Conservation (phyloP, 306 rosid genomes). For the Cucurbita argyrosperma region DNA sequence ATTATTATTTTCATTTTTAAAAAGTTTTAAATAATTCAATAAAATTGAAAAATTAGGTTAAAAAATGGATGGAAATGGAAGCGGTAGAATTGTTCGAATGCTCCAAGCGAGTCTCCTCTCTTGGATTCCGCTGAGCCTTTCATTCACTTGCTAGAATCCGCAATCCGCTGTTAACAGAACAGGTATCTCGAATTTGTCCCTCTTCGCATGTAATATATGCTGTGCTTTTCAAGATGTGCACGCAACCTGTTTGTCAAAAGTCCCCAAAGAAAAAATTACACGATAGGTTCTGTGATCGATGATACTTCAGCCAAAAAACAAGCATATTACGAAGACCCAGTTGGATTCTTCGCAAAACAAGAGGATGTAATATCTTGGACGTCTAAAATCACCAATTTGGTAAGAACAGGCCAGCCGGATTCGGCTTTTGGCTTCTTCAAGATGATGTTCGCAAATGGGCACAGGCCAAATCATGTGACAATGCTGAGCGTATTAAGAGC, state of each 20-base stretch:
- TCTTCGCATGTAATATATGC: neutral
- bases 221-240: neutral
- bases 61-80: no score
- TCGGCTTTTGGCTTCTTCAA: slow-evolving; percentile 1
- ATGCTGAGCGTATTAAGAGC: slow-evolving; percentile 8
- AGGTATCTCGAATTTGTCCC: neutral
- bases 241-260: neutral
- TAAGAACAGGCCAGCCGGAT: slow-evolving; percentile 8
- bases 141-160: neutral
- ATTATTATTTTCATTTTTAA: no score
- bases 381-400: slow-evolving; percentile 5
- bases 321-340: slow-evolving; percentile 2
- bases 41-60: no score
- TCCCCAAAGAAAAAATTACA: neutral
- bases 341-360: neutral
- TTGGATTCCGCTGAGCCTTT: neutral
- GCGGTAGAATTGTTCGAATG: neutral
- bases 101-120: neutral
- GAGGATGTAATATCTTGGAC: slow-evolving; percentile 3
- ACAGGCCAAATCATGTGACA: slow-evolving; percentile 5
- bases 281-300: neutral
- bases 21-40: no score
- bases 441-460: slow-evolving; percentile 7
- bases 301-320: neutral
- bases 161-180: neutral